Evolutionary conservation across 768 basidiomycete species (phyloP).

Genomic region (Multifurca ochricompacta): DNA sequence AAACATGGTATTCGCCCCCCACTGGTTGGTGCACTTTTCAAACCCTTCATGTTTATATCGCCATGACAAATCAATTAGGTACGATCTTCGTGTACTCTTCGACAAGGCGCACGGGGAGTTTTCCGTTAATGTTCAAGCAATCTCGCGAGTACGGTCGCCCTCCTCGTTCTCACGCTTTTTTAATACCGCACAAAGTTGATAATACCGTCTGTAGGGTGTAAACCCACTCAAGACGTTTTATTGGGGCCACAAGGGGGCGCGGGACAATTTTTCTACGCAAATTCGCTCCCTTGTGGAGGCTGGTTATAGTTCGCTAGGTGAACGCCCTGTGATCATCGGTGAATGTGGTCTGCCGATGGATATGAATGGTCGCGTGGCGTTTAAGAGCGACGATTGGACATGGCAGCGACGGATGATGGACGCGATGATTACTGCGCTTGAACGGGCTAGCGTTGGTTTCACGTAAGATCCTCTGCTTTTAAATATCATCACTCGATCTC

Average conservation of each 20-base stretch:
- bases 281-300: conserved; percentile 69
- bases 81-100: conserved; percentile 88
- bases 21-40: conserved; percentile 44
- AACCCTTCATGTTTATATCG: conserved; percentile 22
- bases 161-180: not conserved
- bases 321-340: conserved; percentile 79
- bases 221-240: conserved; percentile 75
- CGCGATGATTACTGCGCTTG: conserved; percentile 77
- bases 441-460: conserved; percentile 70
- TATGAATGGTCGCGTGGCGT: conserved; percentile 59
- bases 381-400: conserved; percentile 60
- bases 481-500: conserved; percentile 28
- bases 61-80: conserved; percentile 42
- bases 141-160: conserved; percentile 60
- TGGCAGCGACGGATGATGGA: conserved; percentile 96
- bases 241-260: conserved; percentile 76
- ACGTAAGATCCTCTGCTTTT: too few species aligned
- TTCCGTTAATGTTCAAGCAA: conserved; percentile 86
- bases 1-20: conserved; percentile 66
- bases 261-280: conserved; percentile 78
- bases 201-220: conserved; percentile 56
- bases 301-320: conserved; percentile 63
- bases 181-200: conserved; percentile 17
- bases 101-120: conserved; percentile 77
- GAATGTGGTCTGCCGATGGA: conserved; percentile 98